These are phyloP conservation scores for Pseudognaphalium luteoalbum DNA, from an alignment of 129 eudicot species.

Conservation along the genomic window DNA sequence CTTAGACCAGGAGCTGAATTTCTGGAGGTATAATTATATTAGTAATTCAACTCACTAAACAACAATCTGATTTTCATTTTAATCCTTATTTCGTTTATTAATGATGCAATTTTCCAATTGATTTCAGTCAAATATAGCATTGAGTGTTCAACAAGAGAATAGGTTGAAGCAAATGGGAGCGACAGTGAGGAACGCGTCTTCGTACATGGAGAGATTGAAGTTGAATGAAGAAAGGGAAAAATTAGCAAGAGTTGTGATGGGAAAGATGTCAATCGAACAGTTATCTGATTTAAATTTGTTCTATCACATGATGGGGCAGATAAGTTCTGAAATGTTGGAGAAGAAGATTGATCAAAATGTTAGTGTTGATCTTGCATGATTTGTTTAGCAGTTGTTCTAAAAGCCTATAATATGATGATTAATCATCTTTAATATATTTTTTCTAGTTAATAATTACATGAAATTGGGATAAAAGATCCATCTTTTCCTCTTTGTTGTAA, in stretches of 20 bases:
- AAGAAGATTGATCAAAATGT: constrained; percentile 55
- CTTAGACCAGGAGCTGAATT: constrained; percentile 82
- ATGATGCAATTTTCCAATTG: no score
- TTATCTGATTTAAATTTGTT: constrained; percentile 71
- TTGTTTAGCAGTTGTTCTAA: background rate
- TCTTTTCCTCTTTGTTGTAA: background rate
- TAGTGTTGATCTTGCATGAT: constrained; percentile 37
- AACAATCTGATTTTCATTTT: no score
- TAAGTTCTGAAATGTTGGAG: constrained; percentile 75
- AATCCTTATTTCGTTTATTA: no score
- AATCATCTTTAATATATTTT: background rate
- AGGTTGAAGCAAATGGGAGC: constrained; percentile 94
- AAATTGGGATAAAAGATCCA: background rate
- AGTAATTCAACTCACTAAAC: background rate
- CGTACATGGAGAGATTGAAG: constrained; percentile 57
- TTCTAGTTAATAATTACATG: background rate
- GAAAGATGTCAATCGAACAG: constrained; percentile 79
- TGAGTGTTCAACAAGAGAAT: constrained; percentile 78
- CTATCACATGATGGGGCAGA: constrained; percentile 82
- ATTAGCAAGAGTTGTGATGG: constrained; percentile 68
- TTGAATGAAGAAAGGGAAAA: constrained; percentile 62
- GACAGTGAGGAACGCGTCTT: constrained; percentile 77
- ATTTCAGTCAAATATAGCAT: constrained; percentile 71
- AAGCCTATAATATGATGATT: constrained; percentile 1
- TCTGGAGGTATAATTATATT: constrained; percentile 60